These are phyloP conservation scores for Hymenoscyphus repandus DNA, from an alignment of 2,329 filamentous ascomycete species.

Conservation along the genomic window DNA sequence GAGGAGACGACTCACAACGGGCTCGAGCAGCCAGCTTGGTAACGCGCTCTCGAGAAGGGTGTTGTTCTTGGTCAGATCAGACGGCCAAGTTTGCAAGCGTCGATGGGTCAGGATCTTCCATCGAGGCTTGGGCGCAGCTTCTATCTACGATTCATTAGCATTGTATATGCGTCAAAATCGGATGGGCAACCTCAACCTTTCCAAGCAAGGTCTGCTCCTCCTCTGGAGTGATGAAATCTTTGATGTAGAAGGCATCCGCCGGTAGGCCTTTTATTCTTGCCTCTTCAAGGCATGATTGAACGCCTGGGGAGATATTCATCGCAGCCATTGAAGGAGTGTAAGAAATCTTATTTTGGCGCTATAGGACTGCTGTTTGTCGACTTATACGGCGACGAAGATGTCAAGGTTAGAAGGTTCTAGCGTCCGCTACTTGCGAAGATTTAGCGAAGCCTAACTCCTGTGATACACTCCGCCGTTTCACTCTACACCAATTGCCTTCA, in stretches of 20 bases:
- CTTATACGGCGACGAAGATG: no score
- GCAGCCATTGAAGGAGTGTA: background rate
- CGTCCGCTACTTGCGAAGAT: no score
- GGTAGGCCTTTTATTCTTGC: slow-evolving; percentile 53
- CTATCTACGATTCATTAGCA: slow-evolving; percentile 38
- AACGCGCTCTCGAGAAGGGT: slow-evolving; percentile 70
- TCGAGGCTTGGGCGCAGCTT: slow-evolving; percentile 62
- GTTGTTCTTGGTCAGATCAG: slow-evolving; percentile 68
- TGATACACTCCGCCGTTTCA: no score
- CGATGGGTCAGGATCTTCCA: slow-evolving; percentile 90
- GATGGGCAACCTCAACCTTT: slow-evolving; percentile 48
- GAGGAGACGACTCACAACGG: slow-evolving; percentile 58
- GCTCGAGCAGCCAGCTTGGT: slow-evolving; percentile 68
- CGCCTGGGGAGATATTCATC: slow-evolving; percentile 5
- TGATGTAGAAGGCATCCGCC: slow-evolving; percentile 72
- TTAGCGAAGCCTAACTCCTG: no score
- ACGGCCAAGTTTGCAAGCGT: slow-evolving; percentile 86
- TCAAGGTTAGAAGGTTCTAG: no score
- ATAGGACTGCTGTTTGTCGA: no score
- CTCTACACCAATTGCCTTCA: no score
- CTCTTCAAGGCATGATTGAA: slow-evolving; percentile 40
- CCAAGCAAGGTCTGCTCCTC: slow-evolving; percentile 68
- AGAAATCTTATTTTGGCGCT: background rate
- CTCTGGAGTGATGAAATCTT: slow-evolving; percentile 71
- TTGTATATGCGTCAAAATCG: background rate